Conservation (phyloP, 2,329 filamentous ascomycete genomes). For the Tolypocladium sp. region DNA sequence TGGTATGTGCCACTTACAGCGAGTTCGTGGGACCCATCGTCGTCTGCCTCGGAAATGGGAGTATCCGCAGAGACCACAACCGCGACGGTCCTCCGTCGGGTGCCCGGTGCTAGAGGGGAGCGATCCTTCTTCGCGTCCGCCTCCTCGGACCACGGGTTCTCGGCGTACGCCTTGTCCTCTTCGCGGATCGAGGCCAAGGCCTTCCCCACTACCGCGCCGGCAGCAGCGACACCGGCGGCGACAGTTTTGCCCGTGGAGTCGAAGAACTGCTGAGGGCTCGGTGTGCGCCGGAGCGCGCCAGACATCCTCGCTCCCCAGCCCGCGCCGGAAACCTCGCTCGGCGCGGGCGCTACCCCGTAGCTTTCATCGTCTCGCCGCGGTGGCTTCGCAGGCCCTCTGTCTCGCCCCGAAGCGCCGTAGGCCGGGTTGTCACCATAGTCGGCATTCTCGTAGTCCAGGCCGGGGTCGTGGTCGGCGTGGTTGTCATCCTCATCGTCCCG, state of each 20-base stretch:
- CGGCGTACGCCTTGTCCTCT: constrained; percentile 73
- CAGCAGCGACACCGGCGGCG: constrained; percentile 71
- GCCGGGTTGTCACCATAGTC: constrained; percentile 45
- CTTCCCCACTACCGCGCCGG: constrained; percentile 72
- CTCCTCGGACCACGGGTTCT: constrained; percentile 89
- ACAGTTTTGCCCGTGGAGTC: constrained; percentile 76
- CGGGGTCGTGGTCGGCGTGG: constrained; percentile 41
- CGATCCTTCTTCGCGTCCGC: constrained; percentile 57
- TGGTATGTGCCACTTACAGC: constrained; percentile 52
- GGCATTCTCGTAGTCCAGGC: constrained; percentile 35
- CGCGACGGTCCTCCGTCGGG: constrained; percentile 68
- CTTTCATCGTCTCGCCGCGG: constrained; percentile 31
- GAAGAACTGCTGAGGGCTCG: constrained; percentile 82
- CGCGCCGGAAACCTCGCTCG: constrained; percentile 23
- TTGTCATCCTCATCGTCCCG: constrained; percentile 65
- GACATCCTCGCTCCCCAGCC: constrained; percentile 72
- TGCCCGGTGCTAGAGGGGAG: constrained; percentile 25
- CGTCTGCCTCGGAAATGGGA: constrained; percentile 46
- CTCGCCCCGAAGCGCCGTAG: constrained; percentile 33
- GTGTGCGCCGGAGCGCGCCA: constrained; percentile 69
- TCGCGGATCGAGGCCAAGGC: constrained; percentile 77
- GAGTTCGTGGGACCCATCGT: constrained; percentile 61
- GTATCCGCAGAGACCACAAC: constrained; percentile 79
- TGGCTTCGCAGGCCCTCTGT: constrained; percentile 23
- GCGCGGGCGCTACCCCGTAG: constrained; percentile 25